phyloP scores from a whole-genome alignment of 2,329 filamentous ascomycete genomes.

The Septoria linicola region DNA sequence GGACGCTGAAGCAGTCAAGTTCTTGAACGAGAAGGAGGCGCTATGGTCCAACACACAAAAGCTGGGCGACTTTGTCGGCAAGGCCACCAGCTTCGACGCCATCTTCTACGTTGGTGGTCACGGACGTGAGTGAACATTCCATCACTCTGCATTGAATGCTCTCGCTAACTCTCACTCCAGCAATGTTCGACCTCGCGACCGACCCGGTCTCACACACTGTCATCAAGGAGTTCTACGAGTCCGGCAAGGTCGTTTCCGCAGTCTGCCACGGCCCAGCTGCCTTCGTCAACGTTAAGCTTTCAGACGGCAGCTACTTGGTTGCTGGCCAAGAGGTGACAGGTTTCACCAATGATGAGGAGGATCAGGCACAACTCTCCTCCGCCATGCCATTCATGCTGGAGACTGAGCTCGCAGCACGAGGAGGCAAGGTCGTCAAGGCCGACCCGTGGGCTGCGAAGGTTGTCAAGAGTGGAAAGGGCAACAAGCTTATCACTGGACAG shows the following conservation, averaged over 20 bases:
- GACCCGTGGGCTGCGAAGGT: slow-evolving; percentile 50
- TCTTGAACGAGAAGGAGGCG: slow-evolving; percentile 53
- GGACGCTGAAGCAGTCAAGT: slow-evolving; percentile 35
- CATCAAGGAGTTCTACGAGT: slow-evolving; percentile 61
- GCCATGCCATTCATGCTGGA: slow-evolving; percentile 63
- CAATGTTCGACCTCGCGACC: slow-evolving; percentile 66
- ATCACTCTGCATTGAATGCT: background rate
- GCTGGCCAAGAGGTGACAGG: slow-evolving; percentile 59
- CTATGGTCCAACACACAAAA: slow-evolving; percentile 65
- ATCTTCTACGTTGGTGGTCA: slow-evolving; percentile 61
- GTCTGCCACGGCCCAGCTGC: slow-evolving; percentile 70
- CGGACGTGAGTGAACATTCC: slow-evolving; percentile 47
- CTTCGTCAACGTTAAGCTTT: slow-evolving; percentile 57
- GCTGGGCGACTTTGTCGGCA: slow-evolving; percentile 57
- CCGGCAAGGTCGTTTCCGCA: slow-evolving; percentile 62
- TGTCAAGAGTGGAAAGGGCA: slow-evolving; percentile 39
- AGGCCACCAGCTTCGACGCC: slow-evolving; percentile 62
- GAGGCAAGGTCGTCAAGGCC: slow-evolving; percentile 59
- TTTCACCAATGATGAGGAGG: slow-evolving; percentile 60
- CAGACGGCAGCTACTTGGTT: slow-evolving; percentile 55
- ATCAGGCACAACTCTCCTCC: slow-evolving; percentile 37
- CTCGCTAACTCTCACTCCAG: slow-evolving; percentile 2
- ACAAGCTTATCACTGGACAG: slow-evolving; percentile 50
- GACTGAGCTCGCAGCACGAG: slow-evolving; percentile 53
- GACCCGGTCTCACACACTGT: slow-evolving; percentile 59